Conservation (phyloP, 1,284 basidiomycete species). For the Fomes fomentarius region DNA sequence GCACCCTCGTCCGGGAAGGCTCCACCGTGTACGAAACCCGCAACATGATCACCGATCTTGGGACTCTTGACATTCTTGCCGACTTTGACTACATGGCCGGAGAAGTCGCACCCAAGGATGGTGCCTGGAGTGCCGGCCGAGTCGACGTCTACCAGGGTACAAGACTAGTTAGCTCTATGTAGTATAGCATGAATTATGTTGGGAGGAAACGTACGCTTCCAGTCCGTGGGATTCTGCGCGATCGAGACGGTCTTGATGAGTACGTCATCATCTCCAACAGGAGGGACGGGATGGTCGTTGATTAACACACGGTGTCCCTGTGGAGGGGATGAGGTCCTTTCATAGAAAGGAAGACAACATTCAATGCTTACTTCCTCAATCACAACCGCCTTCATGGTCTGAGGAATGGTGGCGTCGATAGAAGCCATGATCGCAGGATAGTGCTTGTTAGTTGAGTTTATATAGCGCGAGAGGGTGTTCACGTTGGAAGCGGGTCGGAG, state of each 20-base stretch:
- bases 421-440: too few relatives aligned
- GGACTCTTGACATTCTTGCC: slow-evolving; percentile 25
- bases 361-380: slow-evolving; percentile 17
- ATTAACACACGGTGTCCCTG: slow-evolving; percentile 24
- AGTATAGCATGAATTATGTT: not conserved
- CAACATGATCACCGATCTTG: slow-evolving; percentile 31
- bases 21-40: slow-evolving; percentile 30
- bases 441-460: too few relatives aligned
- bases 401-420: too few relatives aligned
- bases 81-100: slow-evolving; percentile 27
- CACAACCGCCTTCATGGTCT: slow-evolving; percentile 24
- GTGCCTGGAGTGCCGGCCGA: slow-evolving; percentile 17
- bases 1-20: slow-evolving; percentile 35
- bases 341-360: too few relatives aligned
- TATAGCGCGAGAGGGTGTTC: too few relatives aligned
- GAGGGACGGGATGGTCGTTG: slow-evolving; percentile 29
- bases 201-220: slow-evolving; percentile 20
- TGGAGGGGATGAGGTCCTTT: too few relatives aligned
- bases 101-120: slow-evolving; percentile 31
- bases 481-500: too few relatives aligned
- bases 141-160: slow-evolving; percentile 19
- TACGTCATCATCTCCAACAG: slow-evolving; percentile 28
- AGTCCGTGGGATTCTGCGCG: slow-evolving; percentile 31
- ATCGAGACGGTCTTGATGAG: slow-evolving; percentile 30
- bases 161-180: too few relatives aligned